phyloP scores from a whole-genome alignment of 148 eudicot genomes.

The Vaccinium corymbosum region DNA sequence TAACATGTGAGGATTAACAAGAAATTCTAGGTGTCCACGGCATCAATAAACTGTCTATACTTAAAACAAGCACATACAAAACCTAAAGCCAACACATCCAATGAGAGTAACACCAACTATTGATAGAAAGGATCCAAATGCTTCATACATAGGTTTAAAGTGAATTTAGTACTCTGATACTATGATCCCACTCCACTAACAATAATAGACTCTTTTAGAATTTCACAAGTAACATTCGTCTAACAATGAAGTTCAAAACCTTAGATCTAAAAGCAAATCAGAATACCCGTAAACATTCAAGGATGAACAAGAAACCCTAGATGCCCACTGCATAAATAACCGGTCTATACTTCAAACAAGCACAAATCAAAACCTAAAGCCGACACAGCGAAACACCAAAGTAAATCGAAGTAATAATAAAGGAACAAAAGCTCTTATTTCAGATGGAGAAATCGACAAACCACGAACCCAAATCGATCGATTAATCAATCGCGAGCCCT shows the following conservation, averaged over 20 bases:
- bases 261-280: not conserved
- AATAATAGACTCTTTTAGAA: too few species aligned
- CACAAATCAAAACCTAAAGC: not conserved
- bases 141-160: too few species aligned
- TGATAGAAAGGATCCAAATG: too few species aligned
- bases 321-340: not conserved
- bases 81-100: too few species aligned
- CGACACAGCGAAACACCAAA: not conserved
- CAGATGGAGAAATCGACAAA: not conserved
- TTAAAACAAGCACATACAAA: too few species aligned
- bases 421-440: conserved; percentile 6
- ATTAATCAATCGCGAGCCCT: conserved; percentile 46
- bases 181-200: too few species aligned
- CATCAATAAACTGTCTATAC: too few species aligned
- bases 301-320: not conserved
- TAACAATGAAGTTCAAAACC: not conserved
- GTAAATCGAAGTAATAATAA: not conserved
- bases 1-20: not conserved
- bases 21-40: not conserved
- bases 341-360: not conserved
- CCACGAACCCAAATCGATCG: not conserved
- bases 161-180: too few species aligned
- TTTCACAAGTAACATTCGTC: not conserved
- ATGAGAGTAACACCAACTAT: too few species aligned
- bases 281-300: not conserved